These are phyloP conservation scores for Berberis thunbergii DNA, from an alignment of 164 flowering plant genomes.

Conservation along the genomic window DNA sequence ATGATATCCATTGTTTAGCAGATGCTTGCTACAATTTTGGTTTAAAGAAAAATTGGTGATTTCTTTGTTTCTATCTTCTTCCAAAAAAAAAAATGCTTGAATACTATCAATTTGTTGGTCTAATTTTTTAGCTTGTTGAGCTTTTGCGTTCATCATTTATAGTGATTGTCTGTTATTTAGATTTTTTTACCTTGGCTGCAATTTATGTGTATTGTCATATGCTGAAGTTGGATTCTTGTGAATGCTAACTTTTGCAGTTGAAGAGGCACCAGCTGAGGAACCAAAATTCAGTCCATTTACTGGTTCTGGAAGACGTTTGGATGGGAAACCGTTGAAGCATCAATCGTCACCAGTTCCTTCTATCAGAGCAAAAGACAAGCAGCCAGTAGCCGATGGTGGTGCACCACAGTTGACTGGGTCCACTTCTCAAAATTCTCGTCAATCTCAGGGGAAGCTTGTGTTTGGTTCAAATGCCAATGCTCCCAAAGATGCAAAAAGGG, in stretches of 20 bases:
- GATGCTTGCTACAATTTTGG: too few species aligned
- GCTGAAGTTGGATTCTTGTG: too few species aligned
- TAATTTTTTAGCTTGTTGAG: background rate
- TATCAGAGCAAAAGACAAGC: conserved; percentile 36
- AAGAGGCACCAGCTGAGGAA: conserved; percentile 42
- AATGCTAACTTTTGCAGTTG: conserved; percentile 24
- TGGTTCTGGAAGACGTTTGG: conserved; percentile 80
- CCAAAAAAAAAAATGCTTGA: too few species aligned
- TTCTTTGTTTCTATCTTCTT: too few species aligned
- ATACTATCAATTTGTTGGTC: too few species aligned
- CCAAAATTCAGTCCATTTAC: conserved; percentile 78
- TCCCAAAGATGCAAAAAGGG: too few species aligned
- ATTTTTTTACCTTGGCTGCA: background rate
- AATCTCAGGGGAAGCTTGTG: conserved; percentile 72
- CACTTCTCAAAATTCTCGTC: conserved; percentile 44
- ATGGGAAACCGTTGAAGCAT: conserved; percentile 59
- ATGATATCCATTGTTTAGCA: too few species aligned
- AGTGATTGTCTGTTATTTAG: background rate
- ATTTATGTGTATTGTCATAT: too few species aligned
- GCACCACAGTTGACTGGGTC: conserved; percentile 34
- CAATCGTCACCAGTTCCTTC: conserved; percentile 38
- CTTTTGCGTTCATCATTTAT: background rate
- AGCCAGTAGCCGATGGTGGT: conserved; percentile 25
- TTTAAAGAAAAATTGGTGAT: too few species aligned
- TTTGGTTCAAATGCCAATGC: too few species aligned